These are phyloP conservation scores for Scutellaria galericulata DNA, from an alignment of 257 asterid genomes.

Conservation along the genomic window DNA sequence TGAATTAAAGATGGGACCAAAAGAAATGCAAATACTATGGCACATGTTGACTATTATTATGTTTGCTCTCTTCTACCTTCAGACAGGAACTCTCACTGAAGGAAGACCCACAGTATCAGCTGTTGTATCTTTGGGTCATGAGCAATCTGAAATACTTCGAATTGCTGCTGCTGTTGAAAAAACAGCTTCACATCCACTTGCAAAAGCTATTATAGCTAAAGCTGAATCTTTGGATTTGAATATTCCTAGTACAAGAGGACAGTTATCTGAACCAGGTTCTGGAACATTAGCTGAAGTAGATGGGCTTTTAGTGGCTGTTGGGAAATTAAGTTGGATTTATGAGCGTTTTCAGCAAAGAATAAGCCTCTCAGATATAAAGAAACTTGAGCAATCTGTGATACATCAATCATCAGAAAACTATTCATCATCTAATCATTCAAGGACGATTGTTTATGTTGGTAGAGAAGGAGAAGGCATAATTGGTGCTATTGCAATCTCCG, in stretches of 20 bases:
- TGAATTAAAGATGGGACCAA: neutral
- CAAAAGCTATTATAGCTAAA: constrained; percentile 77
- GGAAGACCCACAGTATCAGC: constrained; percentile 91
- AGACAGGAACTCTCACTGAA: constrained; percentile 99
- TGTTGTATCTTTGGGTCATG: constrained; percentile 59
- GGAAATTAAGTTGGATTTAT: constrained; percentile 81
- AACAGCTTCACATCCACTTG: constrained; percentile 98
- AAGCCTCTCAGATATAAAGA: constrained; percentile 53
- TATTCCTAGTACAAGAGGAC: constrained; percentile 76
- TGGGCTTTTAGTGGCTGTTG: constrained; percentile 92
- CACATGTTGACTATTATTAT: constrained; percentile 28
- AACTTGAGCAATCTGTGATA: constrained; percentile 70
- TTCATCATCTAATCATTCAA: constrained; percentile 76
- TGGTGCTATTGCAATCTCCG: constrained; percentile 91
- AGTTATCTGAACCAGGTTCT: constrained; percentile 89
- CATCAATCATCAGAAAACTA: constrained; percentile 52
- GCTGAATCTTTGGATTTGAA: constrained; percentile 73
- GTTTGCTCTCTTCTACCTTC: constrained; percentile 38
- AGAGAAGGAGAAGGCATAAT: constrained; percentile 92
- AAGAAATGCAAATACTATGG: neutral
- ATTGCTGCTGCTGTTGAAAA: constrained; percentile 96
- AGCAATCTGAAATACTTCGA: constrained; percentile 74
- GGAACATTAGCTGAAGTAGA: constrained; percentile 97
- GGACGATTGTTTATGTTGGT: constrained; percentile 87
- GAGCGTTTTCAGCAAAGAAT: constrained; percentile 80